Base-by-base conservation (phyloP, 1,284 basidiomycete species). In the Stygiomarasmius scandens region DNA sequence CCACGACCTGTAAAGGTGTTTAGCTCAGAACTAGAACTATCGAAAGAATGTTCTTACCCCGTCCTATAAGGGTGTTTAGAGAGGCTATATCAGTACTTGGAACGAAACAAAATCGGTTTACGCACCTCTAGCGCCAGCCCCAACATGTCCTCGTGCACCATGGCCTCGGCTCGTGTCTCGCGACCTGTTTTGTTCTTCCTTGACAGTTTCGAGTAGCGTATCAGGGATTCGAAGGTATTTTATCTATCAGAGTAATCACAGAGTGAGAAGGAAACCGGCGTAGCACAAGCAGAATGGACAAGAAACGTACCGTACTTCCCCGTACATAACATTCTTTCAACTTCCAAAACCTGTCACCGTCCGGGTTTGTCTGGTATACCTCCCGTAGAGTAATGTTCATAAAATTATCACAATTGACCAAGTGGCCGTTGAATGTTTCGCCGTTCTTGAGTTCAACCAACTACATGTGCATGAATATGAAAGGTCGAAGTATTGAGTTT, bases 301-400 rank as follows among this genome's bases (percentile, higher is more conserved):
- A n/a, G n/a, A n/a, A n/a, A 84, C 93, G 71, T 70, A 96, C 95
- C 64, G 96, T 98, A 75, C 95, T 98, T 41, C 97, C 97, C 55
- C 96, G 89, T 68, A 99, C 94, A 71, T 99, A 99, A 67, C 95
- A 96, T 76, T 99, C 96, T 68, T 95, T 95, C 75, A 98, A 81
- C 74, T 98, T 98, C 95, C 95, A 99, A 74, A 99, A 99, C 66
- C 88, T 83, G 71, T 98, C 96, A 32, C 96, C 97, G 52, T 97
- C 95, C 59, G 95, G 85, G 67, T 87, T 94, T n/a, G 97, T 99
- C 75, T 98, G 95, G 75, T 98, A 99, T 27, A 99, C 97, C 69
- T 99, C 96, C 58, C 95, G 84, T 57, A 99, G 79, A 3, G 95
- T 98, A 66, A 99, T 92, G 81, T 99, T 99, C 97, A 99, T 99